Conservation (phyloP, 2,329 filamentous ascomycete species). For the Exserohilum turcica region DNA sequence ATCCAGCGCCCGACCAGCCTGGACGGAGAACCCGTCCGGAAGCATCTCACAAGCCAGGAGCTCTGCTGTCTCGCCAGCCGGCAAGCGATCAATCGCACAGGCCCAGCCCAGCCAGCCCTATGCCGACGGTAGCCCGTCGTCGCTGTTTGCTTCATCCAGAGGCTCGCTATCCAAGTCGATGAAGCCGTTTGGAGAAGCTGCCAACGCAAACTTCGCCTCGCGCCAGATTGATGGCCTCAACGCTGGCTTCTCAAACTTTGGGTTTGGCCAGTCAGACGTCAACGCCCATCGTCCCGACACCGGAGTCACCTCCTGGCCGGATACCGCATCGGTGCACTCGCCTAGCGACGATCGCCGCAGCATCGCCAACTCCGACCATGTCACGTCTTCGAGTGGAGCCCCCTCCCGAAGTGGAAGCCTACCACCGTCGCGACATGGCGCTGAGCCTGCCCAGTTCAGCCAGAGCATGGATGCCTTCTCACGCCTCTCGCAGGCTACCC, state of each 20-base stretch:
- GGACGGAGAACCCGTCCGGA: conserved; percentile 57
- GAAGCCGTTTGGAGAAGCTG: conserved; percentile 42
- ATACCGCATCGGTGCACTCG: conserved; percentile 45
- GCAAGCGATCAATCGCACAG: conserved; percentile 47
- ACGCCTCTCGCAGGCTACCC: conserved; percentile 46
- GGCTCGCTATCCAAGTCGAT: conserved; percentile 28
- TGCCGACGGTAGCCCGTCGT: conserved; percentile 31
- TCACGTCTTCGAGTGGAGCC: conserved; percentile 51
- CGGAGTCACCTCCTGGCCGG: conserved; percentile 42
- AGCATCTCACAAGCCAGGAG: conserved; percentile 42
- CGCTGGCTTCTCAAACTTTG: conserved; percentile 42
- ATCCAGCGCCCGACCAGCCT: conserved; percentile 58
- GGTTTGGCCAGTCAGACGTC: conserved; percentile 39
- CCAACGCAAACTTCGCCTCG: conserved; percentile 39
- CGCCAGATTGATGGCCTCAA: conserved; percentile 39
- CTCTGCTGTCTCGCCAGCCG: conserved; percentile 45
- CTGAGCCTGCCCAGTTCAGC: conserved; percentile 46
- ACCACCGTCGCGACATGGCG: conserved; percentile 61
- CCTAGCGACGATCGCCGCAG: conserved; percentile 52
- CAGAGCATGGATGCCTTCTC: conserved; percentile 36
- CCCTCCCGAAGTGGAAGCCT: conserved; percentile 61
- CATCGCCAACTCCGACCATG: conserved; percentile 51
- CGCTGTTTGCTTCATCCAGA: conserved; percentile 37
- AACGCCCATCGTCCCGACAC: conserved; percentile 34
- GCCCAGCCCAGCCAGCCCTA: conserved; percentile 42